Evolutionary conservation across 2,329 filamentous ascomycete species (phyloP), one percentile per base, ranked within the genome.

Genomic region (Pseudogymnoascus sp.): DNA sequence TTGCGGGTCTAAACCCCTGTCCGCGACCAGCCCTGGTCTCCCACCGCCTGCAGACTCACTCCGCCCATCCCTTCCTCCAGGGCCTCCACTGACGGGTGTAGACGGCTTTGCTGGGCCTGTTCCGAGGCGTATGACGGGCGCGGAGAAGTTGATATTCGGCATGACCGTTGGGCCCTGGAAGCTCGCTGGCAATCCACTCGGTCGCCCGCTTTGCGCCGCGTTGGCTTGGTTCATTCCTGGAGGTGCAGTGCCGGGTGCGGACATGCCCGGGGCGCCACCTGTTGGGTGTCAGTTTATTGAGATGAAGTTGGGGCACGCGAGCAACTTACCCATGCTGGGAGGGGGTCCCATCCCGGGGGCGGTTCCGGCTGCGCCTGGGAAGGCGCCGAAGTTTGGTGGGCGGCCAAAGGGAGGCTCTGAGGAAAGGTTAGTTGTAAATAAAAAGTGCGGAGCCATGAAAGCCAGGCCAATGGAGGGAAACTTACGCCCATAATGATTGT

Each of bases 111-210:
- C 76, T 2, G 85, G 83, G 3, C 87, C 83, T 1, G 92, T 93
- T 43, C 93, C 94, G 52, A 99, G 83, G 62, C 94, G 90, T 72
- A 99, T 97, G 64, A 97, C 92, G 63, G 93, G 92, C 37, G 94
- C 94, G 71, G 90, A 96, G 80, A 97, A 96, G 79, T 99, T 97
- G 80, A 99, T 96, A 74, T 96, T 95, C 60, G 93, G 92, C 83
- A 97, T 90, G 73, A 94, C 96, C 60, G 90, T 81, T 8, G 93
- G 92, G 59, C 91, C 86, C 78, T 95, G 90, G 77, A 96, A 97
- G 75, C 86, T 91, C 64, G 87, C 80, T 65, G 91, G 91, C 67
- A 96, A 86, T 71, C 85, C 87, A 75, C 84, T 90, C 74, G 90
- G 90, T 80, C 90, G 87, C 78, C 87, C 90, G 78, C 89, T 83